Evolutionary conservation across 768 basidiomycete species (phyloP).

Genomic region (Lentinula lateritia): DNA sequence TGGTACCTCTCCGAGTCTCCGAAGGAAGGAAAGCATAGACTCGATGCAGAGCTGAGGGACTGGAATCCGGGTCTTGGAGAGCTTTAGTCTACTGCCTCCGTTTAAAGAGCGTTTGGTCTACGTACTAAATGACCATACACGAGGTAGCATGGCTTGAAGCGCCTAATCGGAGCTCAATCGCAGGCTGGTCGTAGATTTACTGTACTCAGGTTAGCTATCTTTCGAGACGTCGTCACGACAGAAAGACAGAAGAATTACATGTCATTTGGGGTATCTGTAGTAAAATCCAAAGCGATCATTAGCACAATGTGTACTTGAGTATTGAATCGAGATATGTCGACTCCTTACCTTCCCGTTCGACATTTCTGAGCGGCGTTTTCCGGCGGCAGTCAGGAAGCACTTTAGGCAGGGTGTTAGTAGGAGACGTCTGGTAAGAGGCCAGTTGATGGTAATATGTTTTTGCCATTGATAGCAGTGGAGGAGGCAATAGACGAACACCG

Average conservation of each 20-base stretch:
- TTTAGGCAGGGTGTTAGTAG: neutral
- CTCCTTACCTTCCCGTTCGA: neutral
- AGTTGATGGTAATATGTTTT: too few relatives aligned
- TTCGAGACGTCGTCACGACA: neutral
- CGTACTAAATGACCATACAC: neutral
- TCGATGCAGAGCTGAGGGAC: neutral
- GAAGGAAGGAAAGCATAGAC: neutral
- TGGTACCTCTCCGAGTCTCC: neutral
- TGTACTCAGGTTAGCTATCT: neutral
- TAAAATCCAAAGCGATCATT: neutral
- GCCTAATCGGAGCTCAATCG: neutral
- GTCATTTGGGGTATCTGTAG: neutral
- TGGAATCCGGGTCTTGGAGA: slow-evolving; percentile 1
- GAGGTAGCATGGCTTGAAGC: neutral
- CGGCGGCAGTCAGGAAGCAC: neutral
- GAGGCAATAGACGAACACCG: neutral
- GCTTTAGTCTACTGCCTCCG: neutral
- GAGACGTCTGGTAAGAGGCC: neutral
- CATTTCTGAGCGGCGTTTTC: neutral
- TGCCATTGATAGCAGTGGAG: neutral
- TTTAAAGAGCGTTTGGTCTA: neutral
- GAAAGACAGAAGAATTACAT: neutral
- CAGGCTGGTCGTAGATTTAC: neutral
- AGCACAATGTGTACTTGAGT: neutral
- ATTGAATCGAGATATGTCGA: neutral